Percentiles rank a stretch among this genome's conserved stretches.
Evolutionary conservation across 805 yeast species (phyloP).

Genomic region (Candida railenensis): DNA sequence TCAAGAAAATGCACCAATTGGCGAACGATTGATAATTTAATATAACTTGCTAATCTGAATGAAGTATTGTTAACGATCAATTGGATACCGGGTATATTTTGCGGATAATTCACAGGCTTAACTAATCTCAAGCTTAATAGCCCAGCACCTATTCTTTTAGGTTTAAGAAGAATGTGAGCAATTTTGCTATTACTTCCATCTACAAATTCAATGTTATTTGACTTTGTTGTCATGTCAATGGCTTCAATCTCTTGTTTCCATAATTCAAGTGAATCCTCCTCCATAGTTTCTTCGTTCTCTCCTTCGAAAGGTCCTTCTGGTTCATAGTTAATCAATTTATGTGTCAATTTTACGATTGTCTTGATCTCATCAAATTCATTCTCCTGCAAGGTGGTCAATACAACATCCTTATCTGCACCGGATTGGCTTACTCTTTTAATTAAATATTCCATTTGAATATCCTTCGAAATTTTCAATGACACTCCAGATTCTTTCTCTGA

Average conservation of each 20-base stretch:
- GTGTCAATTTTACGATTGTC: conserved; percentile 52
- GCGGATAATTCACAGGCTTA: conserved; percentile 53
- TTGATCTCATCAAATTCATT: conserved; percentile 44
- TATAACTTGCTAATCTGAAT: conserved; percentile 65
- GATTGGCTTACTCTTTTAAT: conserved; percentile 58
- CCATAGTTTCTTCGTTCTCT: neutral
- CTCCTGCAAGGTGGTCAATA: conserved; percentile 45
- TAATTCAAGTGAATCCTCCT: conserved; percentile 23
- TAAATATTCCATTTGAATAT: conserved; percentile 54
- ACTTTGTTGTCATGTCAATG: conserved; percentile 56
- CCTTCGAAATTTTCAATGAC: conserved; percentile 54
- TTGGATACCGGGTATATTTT: conserved; percentile 67
- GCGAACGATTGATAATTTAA: conserved; percentile 56
- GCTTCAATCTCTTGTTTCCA: conserved; percentile 82
- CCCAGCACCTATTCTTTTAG: conserved; percentile 15
- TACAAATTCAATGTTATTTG: conserved; percentile 11
- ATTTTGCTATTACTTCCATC: conserved; percentile 33
- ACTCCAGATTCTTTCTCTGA: conserved; percentile 57
- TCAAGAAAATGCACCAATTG: conserved; percentile 45
- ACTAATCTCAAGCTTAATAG: conserved; percentile 24
- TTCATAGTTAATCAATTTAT: conserved; percentile 25
- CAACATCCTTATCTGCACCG: conserved; percentile 71
- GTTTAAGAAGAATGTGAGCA: conserved; percentile 15
- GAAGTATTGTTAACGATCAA: conserved; percentile 37
- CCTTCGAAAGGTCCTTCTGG: conserved; percentile 9